Base-by-base conservation (phyloP, 257 asterid genomes). In the Anisodus tanguticus region DNA sequence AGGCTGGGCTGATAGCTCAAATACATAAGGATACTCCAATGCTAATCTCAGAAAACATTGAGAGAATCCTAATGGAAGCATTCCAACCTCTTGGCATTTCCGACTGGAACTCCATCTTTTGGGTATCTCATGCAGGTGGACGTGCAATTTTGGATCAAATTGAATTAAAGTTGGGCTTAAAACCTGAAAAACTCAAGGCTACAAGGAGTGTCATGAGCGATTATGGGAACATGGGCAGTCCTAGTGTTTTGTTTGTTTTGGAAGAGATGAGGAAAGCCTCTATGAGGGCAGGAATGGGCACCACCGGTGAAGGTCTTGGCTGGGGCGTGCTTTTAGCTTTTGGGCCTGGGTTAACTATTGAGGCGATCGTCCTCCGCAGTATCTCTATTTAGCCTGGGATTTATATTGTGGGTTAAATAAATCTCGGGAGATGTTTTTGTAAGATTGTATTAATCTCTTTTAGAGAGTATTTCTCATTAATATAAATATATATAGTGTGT, bases 111-210 rank as follows among this genome's bases (percentile, higher is more conserved):
- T 85, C 87, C 0, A 58, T 85, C 0, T 85, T 81, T 12, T 85
- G 79, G 87, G 35, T 81, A 8, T 43, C 59, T 11, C 87, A 85
- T 35, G 79, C 87, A 2, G 85, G 87, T 3, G 87, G 87, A 39
- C 78, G 69, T 1, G 82, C 78, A 4, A 81, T 85, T 19, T 47
- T 85, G 59, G 85, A 80, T 12, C 87, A 80, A 26, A 64, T 79
- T 16, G 87, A 85, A 70, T 41, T 22, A 22, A 85, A 80, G 22
- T 79, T 79, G 6, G 81, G 53, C 4, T 68, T 85, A 26, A 68
- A 68, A 12, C 84, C 54, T 9, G 84, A 85, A n/a, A 84, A 68
- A 57, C n/a, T 80, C 12, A 31, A 35, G n/a, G 69, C 54, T 0
- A 11, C 86, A 8, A 26, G 84, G 22, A 69, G 66, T 35, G 84